Percentiles rank a stretch among this genome's conserved stretches.
Conservation (phyloP, 192 early-diverging fungal species). For the Phlyctochytrium arcticum region DNA sequence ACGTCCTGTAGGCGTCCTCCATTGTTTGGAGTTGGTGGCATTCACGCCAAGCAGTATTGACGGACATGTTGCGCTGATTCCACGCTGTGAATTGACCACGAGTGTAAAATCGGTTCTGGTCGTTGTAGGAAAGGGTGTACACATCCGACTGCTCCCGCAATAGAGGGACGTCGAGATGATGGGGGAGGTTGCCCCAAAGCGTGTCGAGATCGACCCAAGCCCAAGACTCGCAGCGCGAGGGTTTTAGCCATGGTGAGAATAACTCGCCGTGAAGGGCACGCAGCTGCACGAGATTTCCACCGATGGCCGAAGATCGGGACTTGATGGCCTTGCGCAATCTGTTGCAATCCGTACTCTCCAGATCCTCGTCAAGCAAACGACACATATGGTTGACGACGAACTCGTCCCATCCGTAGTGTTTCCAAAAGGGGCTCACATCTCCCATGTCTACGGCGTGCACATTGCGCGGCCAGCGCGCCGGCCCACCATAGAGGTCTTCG, state of each 20-base stretch:
- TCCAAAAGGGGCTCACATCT: not conserved
- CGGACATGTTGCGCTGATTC: not conserved
- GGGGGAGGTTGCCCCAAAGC: not conserved
- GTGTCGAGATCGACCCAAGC: slow-evolving; percentile 24
- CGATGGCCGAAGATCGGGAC: not conserved
- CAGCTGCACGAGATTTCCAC: not conserved
- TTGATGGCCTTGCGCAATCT: not conserved
- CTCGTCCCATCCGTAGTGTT: not conserved
- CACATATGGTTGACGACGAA: slow-evolving; percentile 7
- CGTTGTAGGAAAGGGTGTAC: slow-evolving; percentile 1
- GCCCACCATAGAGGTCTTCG: not conserved
- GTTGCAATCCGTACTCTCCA: not conserved
- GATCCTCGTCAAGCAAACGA: not conserved
- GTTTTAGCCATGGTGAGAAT: slow-evolving; percentile 5
- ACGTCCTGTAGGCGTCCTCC: not conserved
- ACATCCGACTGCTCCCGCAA: not conserved
- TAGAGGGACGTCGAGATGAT: not conserved
- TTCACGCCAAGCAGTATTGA: slow-evolving; percentile 7
- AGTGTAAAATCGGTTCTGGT: slow-evolving; percentile 13
- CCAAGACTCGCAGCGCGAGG: slow-evolving; percentile 10
- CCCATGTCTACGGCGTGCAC: slow-evolving; percentile 14
- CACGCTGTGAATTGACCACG: slow-evolving; percentile 15
- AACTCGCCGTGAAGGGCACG: slow-evolving; percentile 8
- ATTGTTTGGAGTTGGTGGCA: not conserved
- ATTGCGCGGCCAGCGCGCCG: slow-evolving; percentile 4